Base-by-base conservation (phyloP, 73 alveolate species). In the Durusdinium trenchii region DNA sequence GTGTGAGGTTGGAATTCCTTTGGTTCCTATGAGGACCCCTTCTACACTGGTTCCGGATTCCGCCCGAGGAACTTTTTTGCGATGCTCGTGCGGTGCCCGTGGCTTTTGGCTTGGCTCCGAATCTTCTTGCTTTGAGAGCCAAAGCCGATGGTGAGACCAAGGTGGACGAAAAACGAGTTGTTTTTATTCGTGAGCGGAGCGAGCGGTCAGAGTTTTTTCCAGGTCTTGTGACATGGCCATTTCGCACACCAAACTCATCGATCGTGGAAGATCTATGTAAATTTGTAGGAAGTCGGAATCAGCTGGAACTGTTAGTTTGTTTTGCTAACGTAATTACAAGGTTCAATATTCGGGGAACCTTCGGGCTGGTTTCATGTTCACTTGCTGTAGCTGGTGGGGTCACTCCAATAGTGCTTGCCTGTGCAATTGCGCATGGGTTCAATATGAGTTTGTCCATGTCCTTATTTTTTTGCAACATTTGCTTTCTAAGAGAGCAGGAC, bases 81-180 rank as follows among this genome's bases (percentile, higher is more conserved):
- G 94, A 75, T 36, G 94, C 75, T 26, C 94, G 75, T 2, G 91
- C 91, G 91, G 94, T 84, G 94, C 94, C 94, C 20, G 94, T 84
- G 78, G 94, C 75, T 1, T 52, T 48, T 51, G 94, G 94, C 30
- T 36, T 84, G 51, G 51, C 94, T 16, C 94, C 94, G 76, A 51
- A 84, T 20, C 28, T 84, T 50, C 94, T 36, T 50, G 52, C 54
- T 46, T 36, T 84, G 36, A n/a, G 75, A 38, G 94, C 94, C 78
- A 43, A 84, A 36, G 52, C 45, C 26, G 94, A 84, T 51, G 94
- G 94, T 51, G 94, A 84, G n/a, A 52, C 94, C 36, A 48, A 84
- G 94, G 94, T 42, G 28, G 30, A 73, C 9, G 46, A 43, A 9
- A 3, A 9, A 48, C 6, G 48, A 9, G 71, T 81, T 35, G 45